Conservation (phyloP, 1,284 basidiomycete genomes). For the Ganoderma multipileum region DNA sequence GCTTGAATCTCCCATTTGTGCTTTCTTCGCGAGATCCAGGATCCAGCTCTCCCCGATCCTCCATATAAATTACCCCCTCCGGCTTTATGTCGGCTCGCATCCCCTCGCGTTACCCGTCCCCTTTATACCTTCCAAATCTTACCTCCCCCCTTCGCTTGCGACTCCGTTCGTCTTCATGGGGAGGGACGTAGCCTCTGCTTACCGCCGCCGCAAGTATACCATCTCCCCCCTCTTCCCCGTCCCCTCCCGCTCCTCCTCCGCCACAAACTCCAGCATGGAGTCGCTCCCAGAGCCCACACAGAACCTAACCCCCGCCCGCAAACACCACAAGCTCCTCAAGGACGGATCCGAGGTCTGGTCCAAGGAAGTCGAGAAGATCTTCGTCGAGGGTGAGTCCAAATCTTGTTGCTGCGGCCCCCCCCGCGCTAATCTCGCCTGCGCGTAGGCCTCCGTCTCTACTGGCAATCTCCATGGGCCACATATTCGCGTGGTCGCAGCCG, state of each 20-base stretch:
- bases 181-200: slow-evolving; percentile 38
- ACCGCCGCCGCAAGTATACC: slow-evolving; percentile 35
- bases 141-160: slow-evolving; percentile 31
- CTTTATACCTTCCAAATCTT: slow-evolving; percentile 41
- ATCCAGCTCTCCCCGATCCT: slow-evolving; percentile 13
- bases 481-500: slow-evolving; percentile 78
- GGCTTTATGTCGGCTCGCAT: slow-evolving; percentile 35
- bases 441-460: slow-evolving; percentile 74
- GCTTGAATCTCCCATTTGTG: slow-evolving; percentile 4
- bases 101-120: slow-evolving; percentile 31
- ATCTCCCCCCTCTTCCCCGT: slow-evolving; percentile 31
- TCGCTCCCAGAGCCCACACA: slow-evolving; percentile 37
- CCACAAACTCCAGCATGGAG: slow-evolving; percentile 37
- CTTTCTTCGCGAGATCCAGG: slow-evolving; percentile 12
- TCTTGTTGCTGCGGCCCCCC: slow-evolving; percentile 11
- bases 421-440: slow-evolving; percentile 20
- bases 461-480: slow-evolving; percentile 79
- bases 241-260: slow-evolving; percentile 36
- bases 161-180: slow-evolving; percentile 31
- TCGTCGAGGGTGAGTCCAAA: slow-evolving; percentile 66
- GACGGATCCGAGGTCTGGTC: slow-evolving; percentile 87
- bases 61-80: slow-evolving; percentile 37
- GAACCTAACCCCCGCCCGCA: slow-evolving; percentile 76
- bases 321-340: slow-evolving; percentile 83
- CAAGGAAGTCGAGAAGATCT: slow-evolving; percentile 72